Base-by-base conservation (phyloP, 768 basidiomycete species). In the Lactarius vividus region DNA sequence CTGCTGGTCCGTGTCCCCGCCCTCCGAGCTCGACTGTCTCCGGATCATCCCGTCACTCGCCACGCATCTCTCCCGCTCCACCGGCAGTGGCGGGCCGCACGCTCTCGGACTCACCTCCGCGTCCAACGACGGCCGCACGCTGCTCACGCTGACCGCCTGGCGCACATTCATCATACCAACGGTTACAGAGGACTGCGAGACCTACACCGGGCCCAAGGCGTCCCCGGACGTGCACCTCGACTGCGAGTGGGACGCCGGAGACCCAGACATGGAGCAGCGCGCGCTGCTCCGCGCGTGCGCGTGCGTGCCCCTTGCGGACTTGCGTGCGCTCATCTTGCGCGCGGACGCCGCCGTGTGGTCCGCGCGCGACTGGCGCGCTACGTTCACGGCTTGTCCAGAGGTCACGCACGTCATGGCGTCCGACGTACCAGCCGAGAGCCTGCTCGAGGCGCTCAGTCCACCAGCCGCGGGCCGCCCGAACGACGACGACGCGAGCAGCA, bases 201-300 rank as follows among this genome's bases (percentile, higher is more conserved):
- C 39, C 9, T 63, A 59, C 28, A 37, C 46, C 10, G 66, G 66
- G 1, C 66, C 66, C 6, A 62, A 58, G 10, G 3, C 5, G 26
- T 0, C 10, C 7, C 23, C 61, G 40, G 62, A 58, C 40, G 53
- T 63, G 5, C 66, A 35, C 2, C 57, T 67, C 26, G 61, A 67
- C 4, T 67, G 61, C 66, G 66, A 63, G 16, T 67, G 66, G 66
- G 66, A 63, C 57, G 57, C 61, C 18, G 54, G 57, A 54, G 44
- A 67, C 15, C 57, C 61, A 0, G 61, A 67, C 23, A 59, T 59
- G 33, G 66, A 67, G 20, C 49, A 62, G 1, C 61, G 57, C 28
- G 61, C 66, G 8, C 49, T 66, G 5, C 56, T 55, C 8, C 55
- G 61, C 13, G 61, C 61, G 7, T 62, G 61, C 29, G 61, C 39